Base-by-base conservation (phyloP, 768 basidiomycete species). In the Boletus reticuloceps region DNA sequence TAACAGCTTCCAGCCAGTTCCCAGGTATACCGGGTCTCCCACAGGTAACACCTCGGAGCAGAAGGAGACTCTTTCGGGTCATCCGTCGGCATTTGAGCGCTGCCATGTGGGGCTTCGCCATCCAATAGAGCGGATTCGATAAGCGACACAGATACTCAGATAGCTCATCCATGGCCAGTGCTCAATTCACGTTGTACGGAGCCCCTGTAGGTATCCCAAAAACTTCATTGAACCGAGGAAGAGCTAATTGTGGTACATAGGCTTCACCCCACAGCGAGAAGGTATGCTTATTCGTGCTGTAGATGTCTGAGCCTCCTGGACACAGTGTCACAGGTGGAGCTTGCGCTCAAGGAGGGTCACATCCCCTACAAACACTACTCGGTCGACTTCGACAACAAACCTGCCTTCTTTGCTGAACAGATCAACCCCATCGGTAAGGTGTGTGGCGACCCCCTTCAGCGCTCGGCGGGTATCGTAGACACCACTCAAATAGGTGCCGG, bases 351-450 rank as follows among this genome's bases (percentile, higher is more conserved):
- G 14, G 84, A 87, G 59, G 75, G 80, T 1, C 72, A 77, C 5
- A 72, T 79, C 6, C 57, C 75, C 2, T 79, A 74, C 64, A 81
- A 72, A 16, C 72, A 76, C 16, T 83, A 69, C 53, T 78, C 82
- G 56, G 77, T 88, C 47, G 80, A 86, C 55, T 69, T 88, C 8
- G 49, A 56, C 61, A 82, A 83, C 70, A 88, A 88, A 68, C 85
- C 85, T 0, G 79, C 79, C 49, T 86, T 83, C 83, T 86, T 85
- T 63, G 77, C 78, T 0, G 75, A 79, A 0, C 76, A 81, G 53
- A 77, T 88, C 31, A 87, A 85, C 66, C 82, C 83, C 0, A 80
- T 78, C 0, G 79, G 79, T 68, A 87, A 85, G 77, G 85, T 84
- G 49, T n/a, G 68, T 20, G 6, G 2, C 19, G 17, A 29, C n/a